Conservation (phyloP, 2,329 filamentous ascomycete species). For the Chaetothyriales sp. region DNA sequence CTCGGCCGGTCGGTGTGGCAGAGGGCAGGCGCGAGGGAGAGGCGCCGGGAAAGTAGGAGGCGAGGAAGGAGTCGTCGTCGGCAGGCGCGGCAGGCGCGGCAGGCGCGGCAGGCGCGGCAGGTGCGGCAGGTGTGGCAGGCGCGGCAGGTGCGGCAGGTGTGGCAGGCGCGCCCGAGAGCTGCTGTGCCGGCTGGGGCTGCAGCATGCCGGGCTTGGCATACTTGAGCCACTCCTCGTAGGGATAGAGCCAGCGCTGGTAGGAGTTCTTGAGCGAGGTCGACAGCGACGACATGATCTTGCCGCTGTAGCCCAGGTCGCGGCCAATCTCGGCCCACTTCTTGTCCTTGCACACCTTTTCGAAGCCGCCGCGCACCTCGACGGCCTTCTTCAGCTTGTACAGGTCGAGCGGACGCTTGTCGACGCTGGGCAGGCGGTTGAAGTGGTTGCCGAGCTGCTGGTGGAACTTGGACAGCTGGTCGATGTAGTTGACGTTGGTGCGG, state of each 20-base stretch:
- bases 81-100: background rate
- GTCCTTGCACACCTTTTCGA: slow-evolving; percentile 88
- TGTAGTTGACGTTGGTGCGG: slow-evolving; percentile 86
- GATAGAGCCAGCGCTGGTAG: slow-evolving; percentile 90
- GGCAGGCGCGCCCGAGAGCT: slow-evolving; percentile 11
- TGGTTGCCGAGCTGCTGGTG: slow-evolving; percentile 95
- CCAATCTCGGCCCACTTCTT: slow-evolving; percentile 99
- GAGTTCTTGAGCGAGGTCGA: slow-evolving; percentile 98
- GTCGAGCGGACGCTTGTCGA: slow-evolving; percentile 93
- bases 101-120: slow-evolving; percentile 21
- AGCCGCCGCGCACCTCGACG: slow-evolving; percentile 85
- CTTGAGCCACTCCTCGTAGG: slow-evolving; percentile 88
- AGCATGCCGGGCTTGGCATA: slow-evolving; percentile 73
- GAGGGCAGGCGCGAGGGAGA: slow-evolving; percentile 3
- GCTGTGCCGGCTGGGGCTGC: slow-evolving; percentile 26
- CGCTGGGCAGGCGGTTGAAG: slow-evolving; percentile 83
- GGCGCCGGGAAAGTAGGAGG: slow-evolving; percentile 42
- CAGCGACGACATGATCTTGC: slow-evolving; percentile 98
- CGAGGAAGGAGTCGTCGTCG: slow-evolving; percentile 29
- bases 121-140: slow-evolving; percentile 34
- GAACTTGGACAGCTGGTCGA: slow-evolving; percentile 88
- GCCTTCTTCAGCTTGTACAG: slow-evolving; percentile 94
- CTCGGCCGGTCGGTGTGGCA: background rate
- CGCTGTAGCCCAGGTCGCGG: slow-evolving; percentile 88
- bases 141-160: slow-evolving; percentile 23